Conservation (phyloP, 2,329 filamentous ascomycete genomes). For the Didymella keratinophila region DNA sequence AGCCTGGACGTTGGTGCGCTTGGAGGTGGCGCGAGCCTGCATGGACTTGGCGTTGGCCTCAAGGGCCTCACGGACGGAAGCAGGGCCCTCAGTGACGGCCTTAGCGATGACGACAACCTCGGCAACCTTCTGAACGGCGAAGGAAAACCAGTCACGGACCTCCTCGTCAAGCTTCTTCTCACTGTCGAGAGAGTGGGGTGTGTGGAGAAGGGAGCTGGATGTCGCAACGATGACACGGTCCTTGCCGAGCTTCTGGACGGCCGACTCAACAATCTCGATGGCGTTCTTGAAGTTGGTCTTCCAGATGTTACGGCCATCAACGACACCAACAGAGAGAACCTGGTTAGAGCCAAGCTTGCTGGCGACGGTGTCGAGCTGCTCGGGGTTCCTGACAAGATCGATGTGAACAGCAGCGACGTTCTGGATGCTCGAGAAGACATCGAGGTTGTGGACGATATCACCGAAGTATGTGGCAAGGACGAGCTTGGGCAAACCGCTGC, state of each 20-base stretch:
- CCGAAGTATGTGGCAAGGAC: slow-evolving; percentile 98
- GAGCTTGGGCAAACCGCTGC: slow-evolving; percentile 83
- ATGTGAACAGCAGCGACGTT: slow-evolving; percentile 87
- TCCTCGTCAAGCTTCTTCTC: slow-evolving; percentile 98
- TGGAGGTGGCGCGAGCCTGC: slow-evolving; percentile 87
- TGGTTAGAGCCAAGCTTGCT: slow-evolving; percentile 86
- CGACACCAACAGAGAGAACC: slow-evolving; percentile 91
- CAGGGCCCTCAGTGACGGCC: slow-evolving; percentile 92
- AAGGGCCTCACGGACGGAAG: slow-evolving; percentile 83
- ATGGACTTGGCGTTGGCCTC: slow-evolving; percentile 97
- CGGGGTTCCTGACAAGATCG: slow-evolving; percentile 96
- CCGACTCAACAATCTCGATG: slow-evolving; percentile 88
- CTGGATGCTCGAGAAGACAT: slow-evolving; percentile 76
- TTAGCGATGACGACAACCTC: slow-evolving; percentile 95
- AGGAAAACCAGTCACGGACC: slow-evolving; percentile 98
- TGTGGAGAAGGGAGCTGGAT: slow-evolving; percentile 97
- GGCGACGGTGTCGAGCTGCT: slow-evolving; percentile 90
- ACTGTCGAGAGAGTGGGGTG: slow-evolving; percentile 94
- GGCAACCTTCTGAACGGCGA: slow-evolving; percentile 90
- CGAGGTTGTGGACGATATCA: slow-evolving; percentile 99
- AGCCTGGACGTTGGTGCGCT: slow-evolving; percentile 93
- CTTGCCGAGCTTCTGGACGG: slow-evolving; percentile 95
- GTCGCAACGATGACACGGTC: slow-evolving; percentile 96
- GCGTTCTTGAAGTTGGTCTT: slow-evolving; percentile 99
- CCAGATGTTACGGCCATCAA: slow-evolving; percentile 99